phyloP scores from a whole-genome alignment of 352 stramenopile species.

The Phytophthora podocarpi region DNA sequence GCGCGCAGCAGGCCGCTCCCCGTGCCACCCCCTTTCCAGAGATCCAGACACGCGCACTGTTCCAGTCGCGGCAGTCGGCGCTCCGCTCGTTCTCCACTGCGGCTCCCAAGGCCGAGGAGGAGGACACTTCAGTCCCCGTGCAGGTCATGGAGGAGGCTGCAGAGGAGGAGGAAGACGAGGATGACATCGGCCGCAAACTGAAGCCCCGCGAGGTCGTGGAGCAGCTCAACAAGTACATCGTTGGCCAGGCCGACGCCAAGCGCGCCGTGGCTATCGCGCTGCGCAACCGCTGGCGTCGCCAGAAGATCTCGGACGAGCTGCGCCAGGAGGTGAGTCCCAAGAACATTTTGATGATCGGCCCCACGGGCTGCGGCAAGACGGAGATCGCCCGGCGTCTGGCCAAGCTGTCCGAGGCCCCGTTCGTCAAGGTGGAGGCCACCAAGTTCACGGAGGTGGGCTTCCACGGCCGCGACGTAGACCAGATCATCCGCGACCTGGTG shows the following conservation, averaged over 20 bases:
- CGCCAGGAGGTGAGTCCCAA: constrained; percentile 95
- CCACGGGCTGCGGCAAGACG: constrained; percentile 98
- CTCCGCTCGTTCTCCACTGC: constrained; percentile 42
- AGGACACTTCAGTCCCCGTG: constrained; percentile 32
- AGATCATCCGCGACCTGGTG: constrained; percentile 99
- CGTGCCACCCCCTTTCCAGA: neutral
- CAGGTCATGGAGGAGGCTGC: constrained; percentile 38
- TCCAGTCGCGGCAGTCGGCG: constrained; percentile 4
- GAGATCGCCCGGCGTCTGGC: constrained; percentile 98
- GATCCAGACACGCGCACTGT: constrained; percentile 14
- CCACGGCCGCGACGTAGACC: constrained; percentile 98
- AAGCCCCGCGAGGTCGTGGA: constrained; percentile 94
- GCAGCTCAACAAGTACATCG: constrained; percentile 97
- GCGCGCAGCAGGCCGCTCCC: neutral
- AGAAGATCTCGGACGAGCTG: constrained; percentile 94
- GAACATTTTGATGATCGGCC: constrained; percentile 99
- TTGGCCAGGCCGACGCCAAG: constrained; percentile 98
- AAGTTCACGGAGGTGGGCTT: constrained; percentile 99
- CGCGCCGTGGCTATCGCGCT: constrained; percentile 98
- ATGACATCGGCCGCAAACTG: constrained; percentile 83
- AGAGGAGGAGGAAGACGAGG: constrained; percentile 29
- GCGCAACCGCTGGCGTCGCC: constrained; percentile 97
- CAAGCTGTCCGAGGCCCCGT: constrained; percentile 97
- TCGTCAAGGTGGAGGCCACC: constrained; percentile 98
- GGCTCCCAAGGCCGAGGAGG: constrained; percentile 34